Conservation (phyloP, 345 rosid species). For the Citrus trifoliata region DNA sequence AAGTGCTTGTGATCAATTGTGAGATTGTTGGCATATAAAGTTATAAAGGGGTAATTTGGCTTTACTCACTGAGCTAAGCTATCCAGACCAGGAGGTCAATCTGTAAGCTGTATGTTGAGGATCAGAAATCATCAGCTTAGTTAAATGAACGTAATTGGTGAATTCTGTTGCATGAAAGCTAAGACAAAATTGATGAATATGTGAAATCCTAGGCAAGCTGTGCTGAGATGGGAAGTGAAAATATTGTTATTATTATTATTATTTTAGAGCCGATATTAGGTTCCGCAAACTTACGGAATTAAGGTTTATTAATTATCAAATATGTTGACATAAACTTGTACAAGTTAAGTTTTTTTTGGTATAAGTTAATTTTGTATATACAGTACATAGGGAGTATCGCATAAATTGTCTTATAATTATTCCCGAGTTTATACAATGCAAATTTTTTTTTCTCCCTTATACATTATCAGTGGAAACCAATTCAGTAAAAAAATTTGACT, state of each 20-base stretch:
- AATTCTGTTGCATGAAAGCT: background rate
- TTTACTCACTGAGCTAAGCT: background rate
- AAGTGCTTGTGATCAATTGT: background rate
- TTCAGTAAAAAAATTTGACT: too few relatives aligned
- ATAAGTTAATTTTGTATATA: too few relatives aligned
- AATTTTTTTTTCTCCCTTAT: too few relatives aligned
- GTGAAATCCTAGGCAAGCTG: constrained; percentile 4
- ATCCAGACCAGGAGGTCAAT: background rate
- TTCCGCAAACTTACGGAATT: background rate
- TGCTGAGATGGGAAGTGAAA: background rate
- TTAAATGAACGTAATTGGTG: background rate
- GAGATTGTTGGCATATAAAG: background rate
- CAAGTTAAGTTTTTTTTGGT: too few relatives aligned
- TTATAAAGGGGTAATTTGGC: background rate
- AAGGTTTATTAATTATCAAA: background rate
- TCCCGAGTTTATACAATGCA: background rate
- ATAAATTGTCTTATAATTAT: background rate
- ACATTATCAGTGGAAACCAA: too few relatives aligned
- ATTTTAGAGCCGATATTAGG: background rate
- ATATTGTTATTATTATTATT: background rate
- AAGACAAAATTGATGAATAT: background rate
- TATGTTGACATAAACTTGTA: background rate
- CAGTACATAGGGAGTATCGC: background rate
- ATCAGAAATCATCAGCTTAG: background rate
- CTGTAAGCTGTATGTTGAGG: background rate